Conservation (phyloP, 495 filamentous ascomycete genomes). For the Podospora anserina region DNA sequence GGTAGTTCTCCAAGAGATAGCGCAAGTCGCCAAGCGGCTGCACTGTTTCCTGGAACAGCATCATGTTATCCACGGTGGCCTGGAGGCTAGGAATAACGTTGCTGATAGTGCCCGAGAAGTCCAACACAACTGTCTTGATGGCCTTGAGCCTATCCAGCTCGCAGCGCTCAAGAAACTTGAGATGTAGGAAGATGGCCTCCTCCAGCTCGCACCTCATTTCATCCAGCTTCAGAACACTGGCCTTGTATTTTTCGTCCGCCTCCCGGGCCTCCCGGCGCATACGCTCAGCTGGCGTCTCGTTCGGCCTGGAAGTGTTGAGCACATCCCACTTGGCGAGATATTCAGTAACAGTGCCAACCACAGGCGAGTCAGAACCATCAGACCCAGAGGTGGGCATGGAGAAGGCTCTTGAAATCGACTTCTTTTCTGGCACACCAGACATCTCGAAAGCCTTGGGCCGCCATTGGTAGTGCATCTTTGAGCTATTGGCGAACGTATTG, state of each 20-base stretch:
- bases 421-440: conserved; percentile 84
- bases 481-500: conserved; percentile 93
- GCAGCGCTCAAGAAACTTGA: conserved; percentile 96
- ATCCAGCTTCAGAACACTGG: conserved; percentile 77
- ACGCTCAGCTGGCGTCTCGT: conserved; percentile 84
- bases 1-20: conserved; percentile 96
- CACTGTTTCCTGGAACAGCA: conserved; percentile 97
- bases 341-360: conserved; percentile 74
- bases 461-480: conserved; percentile 97
- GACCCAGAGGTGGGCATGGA: conserved; percentile 54
- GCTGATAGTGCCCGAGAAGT: conserved; percentile 96
- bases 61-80: conserved; percentile 94
- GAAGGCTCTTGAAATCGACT: conserved; percentile 66
- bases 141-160: conserved; percentile 94
- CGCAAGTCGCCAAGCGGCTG: conserved; percentile 87
- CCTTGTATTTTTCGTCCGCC: conserved; percentile 91
- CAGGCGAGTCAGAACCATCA: conserved; percentile 65
- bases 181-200: conserved; percentile 86
- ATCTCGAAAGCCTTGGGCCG: conserved; percentile 84
- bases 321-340: conserved; percentile 90
- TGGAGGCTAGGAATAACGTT: conserved; percentile 97
- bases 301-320: conserved; percentile 75
- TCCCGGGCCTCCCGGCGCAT: conserved; percentile 86
- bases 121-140: conserved; percentile 94
- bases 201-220: conserved; percentile 88